A percentile compares a stretch with the other conserved stretches of the same genome.
Evolutionary conservation across 225 moss, liverwort and hornwort genomes (phyloP).

Genomic region (Lunularia cruciata): DNA sequence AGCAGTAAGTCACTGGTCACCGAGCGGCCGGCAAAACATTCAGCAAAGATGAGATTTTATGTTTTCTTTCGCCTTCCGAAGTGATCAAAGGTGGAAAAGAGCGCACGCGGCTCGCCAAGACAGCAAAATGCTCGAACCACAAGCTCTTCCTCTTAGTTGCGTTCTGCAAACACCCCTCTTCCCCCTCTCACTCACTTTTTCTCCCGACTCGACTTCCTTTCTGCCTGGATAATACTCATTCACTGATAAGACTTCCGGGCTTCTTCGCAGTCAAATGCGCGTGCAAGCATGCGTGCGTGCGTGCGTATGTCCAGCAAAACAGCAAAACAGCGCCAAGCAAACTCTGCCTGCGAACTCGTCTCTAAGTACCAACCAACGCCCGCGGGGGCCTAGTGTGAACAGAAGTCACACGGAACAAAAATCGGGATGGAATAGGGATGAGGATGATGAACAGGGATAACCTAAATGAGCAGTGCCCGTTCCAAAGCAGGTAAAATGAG

Average conservation of each 20-base stretch:
- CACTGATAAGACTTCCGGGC: neutral
- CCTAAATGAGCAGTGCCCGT: constrained; percentile 6
- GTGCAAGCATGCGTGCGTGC: neutral
- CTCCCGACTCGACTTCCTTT: neutral
- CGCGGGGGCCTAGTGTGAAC: neutral
- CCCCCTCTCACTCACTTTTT: neutral
- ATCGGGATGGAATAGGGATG: neutral
- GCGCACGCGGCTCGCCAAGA: too few relatives aligned
- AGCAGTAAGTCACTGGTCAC: neutral
- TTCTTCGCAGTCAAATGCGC: too few relatives aligned
- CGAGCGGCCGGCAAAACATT: neutral
- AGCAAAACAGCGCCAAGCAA: constrained; percentile 9
- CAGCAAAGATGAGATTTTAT: neutral
- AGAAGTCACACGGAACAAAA: neutral
- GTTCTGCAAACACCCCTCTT: neutral
- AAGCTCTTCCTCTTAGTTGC: neutral
- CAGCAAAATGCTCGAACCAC: neutral
- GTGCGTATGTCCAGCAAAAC: neutral
- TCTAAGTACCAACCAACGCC: neutral
- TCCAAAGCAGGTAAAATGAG: neutral
- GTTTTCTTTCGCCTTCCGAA: neutral
- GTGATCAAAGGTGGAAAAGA: neutral
- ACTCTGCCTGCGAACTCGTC: neutral
- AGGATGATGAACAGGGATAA: neutral
- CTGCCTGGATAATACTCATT: neutral